A percentile compares a stretch with the other conserved stretches of the same genome.
Conservation (phyloP, 257 asterid genomes). For the Fraxinus anomala region DNA sequence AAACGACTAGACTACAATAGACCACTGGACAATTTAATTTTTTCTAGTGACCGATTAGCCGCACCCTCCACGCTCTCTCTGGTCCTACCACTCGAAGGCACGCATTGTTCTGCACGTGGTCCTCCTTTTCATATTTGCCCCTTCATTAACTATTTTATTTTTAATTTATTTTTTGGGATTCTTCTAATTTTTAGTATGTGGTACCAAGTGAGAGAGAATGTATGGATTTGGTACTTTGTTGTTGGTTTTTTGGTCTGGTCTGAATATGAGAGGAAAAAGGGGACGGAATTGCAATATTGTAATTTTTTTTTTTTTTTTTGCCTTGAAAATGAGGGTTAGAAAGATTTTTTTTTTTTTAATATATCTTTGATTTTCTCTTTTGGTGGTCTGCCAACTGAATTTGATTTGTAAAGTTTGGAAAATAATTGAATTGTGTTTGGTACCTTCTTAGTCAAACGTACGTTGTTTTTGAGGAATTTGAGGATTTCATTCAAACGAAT, state of each 20-base stretch:
- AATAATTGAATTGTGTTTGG: slow-evolving; percentile 18
- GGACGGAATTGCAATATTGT: not conserved
- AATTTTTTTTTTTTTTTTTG: not conserved
- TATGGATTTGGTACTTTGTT: slow-evolving; percentile 22
- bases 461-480: slow-evolving; percentile 13
- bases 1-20: not conserved
- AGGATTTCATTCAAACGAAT: not conserved
- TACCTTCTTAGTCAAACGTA: slow-evolving; percentile 1
- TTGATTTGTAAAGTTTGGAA: slow-evolving; percentile 26
- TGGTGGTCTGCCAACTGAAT: slow-evolving; percentile 25
- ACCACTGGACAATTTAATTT: slow-evolving; percentile 21
- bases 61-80: slow-evolving; percentile 29
- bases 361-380: too few species aligned
- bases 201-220: slow-evolving; percentile 8
- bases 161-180: not conserved
- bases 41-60: slow-evolving; percentile 32
- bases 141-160: not conserved
- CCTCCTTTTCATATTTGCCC: not conserved
- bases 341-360: not conserved
- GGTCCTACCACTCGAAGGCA: slow-evolving; percentile 15
- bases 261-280: slow-evolving; percentile 17
- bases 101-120: slow-evolving; percentile 34
- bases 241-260: slow-evolving; percentile 16
- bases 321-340: slow-evolving; percentile 28
- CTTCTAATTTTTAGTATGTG: not conserved